Percentiles rank a stretch among this genome's conserved stretches.
These are phyloP conservation scores for Cadophora sp. DNA, from an alignment of 2,329 filamentous ascomycete genomes.

Conservation along the genomic window DNA sequence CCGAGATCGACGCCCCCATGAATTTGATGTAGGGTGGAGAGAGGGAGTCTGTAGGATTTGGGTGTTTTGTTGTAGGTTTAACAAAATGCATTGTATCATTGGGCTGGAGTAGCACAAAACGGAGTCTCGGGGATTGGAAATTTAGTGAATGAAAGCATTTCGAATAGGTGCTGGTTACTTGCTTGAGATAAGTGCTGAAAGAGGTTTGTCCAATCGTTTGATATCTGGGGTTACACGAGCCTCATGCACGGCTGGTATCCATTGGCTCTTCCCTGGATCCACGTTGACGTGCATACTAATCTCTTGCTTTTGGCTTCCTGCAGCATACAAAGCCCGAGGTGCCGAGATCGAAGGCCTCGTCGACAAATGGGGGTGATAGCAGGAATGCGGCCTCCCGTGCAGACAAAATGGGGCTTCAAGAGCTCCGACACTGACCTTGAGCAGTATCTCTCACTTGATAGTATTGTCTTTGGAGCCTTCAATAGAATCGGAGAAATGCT, in stretches of 20 bases:
- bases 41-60: neutral
- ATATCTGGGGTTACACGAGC: slow-evolving; percentile 3
- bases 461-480: no score
- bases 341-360: neutral
- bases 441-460: no score
- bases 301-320: slow-evolving; percentile 1
- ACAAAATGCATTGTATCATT: neutral
- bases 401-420: no score
- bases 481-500: no score
- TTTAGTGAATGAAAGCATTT: neutral
- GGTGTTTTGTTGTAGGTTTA: neutral
- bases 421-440: no score
- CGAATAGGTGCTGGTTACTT: neutral
- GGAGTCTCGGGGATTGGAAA: neutral
- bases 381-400: neutral
- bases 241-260: neutral
- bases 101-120: neutral
- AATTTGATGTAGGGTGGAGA: neutral
- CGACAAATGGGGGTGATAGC: neutral
- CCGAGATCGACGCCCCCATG: neutral
- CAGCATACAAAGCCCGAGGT: neutral
- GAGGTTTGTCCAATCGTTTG: neutral
- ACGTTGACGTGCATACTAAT: slow-evolving; percentile 8
- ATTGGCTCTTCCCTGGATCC: neutral
- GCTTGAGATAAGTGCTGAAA: neutral